Percentiles rank a stretch among this genome's conserved stretches.
phyloP scores from a whole-genome alignment of 2,329 filamentous ascomycete species.

The Chaetomiaceae sp. region DNA sequence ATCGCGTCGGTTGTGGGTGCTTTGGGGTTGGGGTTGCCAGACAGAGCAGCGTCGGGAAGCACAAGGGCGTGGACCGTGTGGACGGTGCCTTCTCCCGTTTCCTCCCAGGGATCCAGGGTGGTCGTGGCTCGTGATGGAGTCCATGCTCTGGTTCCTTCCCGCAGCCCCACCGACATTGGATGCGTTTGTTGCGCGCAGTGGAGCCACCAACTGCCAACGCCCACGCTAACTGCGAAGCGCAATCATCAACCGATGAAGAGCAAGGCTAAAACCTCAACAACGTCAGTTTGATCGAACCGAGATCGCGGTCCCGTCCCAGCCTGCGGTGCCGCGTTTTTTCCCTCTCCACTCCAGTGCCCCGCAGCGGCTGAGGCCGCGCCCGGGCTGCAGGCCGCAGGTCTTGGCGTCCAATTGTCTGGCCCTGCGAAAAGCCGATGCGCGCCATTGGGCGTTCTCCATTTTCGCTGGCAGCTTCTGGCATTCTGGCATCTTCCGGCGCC shows the following conservation, averaged over 20 bases:
- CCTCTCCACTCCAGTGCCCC: not conserved
- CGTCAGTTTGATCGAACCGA: no score
- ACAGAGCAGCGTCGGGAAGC: not conserved
- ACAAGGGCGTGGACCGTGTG: no score
- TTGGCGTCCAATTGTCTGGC: no score
- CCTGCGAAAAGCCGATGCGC: no score
- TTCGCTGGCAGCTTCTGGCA: no score
- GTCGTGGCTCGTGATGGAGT: not conserved
- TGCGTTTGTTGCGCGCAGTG: constrained; percentile 15
- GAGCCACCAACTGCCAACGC: not conserved
- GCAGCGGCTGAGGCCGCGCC: constrained; percentile 17
- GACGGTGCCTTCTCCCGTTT: not conserved
- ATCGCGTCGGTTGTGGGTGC: not conserved
- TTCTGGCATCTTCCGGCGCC: no score
- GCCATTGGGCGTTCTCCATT: no score
- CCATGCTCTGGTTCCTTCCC: no score
- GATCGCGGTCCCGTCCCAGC: constrained; percentile 3
- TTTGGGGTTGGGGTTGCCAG: not conserved
- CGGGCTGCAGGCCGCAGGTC: not conserved
- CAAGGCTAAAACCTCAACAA: no score
- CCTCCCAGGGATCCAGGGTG: not conserved
- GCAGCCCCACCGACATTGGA: not conserved
- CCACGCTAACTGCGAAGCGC: not conserved
- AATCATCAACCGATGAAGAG: not conserved
- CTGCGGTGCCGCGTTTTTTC: no score